Evolutionary conservation across 306 rosid genomes (phyloP).

Genomic region (Cicer bijugum): DNA sequence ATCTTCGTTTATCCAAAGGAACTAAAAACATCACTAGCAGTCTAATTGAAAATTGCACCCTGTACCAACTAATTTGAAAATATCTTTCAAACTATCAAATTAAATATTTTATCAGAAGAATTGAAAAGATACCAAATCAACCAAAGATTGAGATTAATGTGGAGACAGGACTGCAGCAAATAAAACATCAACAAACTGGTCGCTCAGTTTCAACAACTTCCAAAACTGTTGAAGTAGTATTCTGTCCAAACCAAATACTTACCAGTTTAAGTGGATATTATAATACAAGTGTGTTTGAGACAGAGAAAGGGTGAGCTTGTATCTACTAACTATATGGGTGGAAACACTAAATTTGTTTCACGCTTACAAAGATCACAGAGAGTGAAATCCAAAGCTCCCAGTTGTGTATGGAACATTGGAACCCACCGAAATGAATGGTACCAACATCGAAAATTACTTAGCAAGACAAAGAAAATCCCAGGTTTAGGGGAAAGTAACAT

Average conservation of each 20-base stretch:
- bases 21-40: slow-evolving; percentile 31
- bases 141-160: slow-evolving; percentile 9
- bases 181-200: slow-evolving; percentile 18
- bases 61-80: neutral
- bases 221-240: slow-evolving; percentile 25
- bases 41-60: slow-evolving; percentile 18
- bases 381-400: slow-evolving; percentile 28
- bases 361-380: slow-evolving; percentile 16
- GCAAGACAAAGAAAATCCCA: neutral
- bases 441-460: neutral
- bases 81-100: slow-evolving; percentile 29
- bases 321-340: neutral
- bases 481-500: neutral
- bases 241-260: slow-evolving; percentile 16
- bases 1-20: slow-evolving; percentile 15
- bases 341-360: slow-evolving; percentile 26
- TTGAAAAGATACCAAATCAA: slow-evolving; percentile 15
- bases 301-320: neutral
- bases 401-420: neutral
- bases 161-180: slow-evolving; percentile 12
- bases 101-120: slow-evolving; percentile 16
- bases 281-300: neutral
- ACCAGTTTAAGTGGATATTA: slow-evolving; percentile 26
- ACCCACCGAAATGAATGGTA: slow-evolving; percentile 11
- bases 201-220: slow-evolving; percentile 11